These are phyloP conservation scores for Arxiozyma slooffiae DNA, from an alignment of 1,139 yeast genomes.

Conservation along the genomic window DNA sequence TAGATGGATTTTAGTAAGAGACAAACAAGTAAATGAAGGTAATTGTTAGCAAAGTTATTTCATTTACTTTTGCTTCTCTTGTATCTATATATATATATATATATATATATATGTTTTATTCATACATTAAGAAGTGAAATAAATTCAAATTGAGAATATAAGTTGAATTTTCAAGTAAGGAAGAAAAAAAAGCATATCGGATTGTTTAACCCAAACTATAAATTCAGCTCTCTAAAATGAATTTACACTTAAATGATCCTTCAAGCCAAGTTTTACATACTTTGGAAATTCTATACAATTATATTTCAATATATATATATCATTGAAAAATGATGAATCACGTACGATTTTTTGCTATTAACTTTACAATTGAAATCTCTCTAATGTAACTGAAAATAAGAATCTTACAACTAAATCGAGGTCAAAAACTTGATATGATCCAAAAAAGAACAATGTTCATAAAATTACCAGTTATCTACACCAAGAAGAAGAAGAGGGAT, in stretches of 20 bases:
- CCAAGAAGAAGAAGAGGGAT: conserved; percentile 15
- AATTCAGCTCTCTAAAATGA: too few relatives aligned
- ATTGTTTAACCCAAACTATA: background rate
- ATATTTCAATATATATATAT: conserved; percentile 5
- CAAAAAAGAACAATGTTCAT: background rate
- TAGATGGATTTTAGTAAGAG: too few relatives aligned
- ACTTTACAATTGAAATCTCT: conserved; percentile 1
- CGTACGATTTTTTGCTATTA: conserved; percentile 6
- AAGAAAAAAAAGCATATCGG: background rate
- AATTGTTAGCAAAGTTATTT: too few relatives aligned
- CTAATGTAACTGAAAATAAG: background rate
- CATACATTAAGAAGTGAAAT: too few relatives aligned
- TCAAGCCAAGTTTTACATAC: conserved; percentile 10
- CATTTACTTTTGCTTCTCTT: too few relatives aligned
- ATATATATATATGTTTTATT: too few relatives aligned
- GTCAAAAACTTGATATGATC: too few relatives aligned
- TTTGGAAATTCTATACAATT: conserved; percentile 20
- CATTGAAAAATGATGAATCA: conserved; percentile 8
- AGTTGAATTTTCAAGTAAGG: background rate
- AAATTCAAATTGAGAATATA: too few relatives aligned
- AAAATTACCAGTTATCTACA: conserved; percentile 14
- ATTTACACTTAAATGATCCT: background rate
- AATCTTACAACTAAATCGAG: background rate
- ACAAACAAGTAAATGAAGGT: too few relatives aligned
- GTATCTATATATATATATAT: too few relatives aligned